Conservation (phyloP, 495 filamentous ascomycete species). For the Pseudoneurospora amorphoporcata region DNA sequence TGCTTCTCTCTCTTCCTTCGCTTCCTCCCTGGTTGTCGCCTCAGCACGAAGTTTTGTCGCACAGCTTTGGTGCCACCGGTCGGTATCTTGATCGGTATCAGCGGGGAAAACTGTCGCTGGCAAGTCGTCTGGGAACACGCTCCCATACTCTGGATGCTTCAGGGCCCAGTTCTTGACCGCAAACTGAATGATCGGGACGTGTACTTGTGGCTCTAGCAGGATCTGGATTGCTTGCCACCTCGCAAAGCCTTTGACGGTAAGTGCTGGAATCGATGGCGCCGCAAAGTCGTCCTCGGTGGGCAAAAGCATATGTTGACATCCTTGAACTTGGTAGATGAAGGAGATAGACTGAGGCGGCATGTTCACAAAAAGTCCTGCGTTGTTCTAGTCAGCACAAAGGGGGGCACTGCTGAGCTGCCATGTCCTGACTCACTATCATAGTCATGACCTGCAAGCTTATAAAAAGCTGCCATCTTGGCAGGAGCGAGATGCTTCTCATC, state of each 20-base stretch:
- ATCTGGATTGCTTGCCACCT: slow-evolving; percentile 92
- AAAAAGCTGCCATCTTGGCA: slow-evolving; percentile 76
- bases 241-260: slow-evolving; percentile 76
- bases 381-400: background rate
- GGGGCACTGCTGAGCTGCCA: background rate
- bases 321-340: slow-evolving; percentile 84
- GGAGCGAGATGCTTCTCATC: slow-evolving; percentile 61
- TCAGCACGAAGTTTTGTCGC: slow-evolving; percentile 41
- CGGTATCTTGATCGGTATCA: slow-evolving; percentile 64
- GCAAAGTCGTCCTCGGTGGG: slow-evolving; percentile 61
- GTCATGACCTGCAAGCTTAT: slow-evolving; percentile 78
- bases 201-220: slow-evolving; percentile 77
- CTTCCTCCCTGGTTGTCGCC: slow-evolving; percentile 26
- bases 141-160: slow-evolving; percentile 56
- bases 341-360: slow-evolving; percentile 67
- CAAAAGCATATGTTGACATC: slow-evolving; percentile 68
- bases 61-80: slow-evolving; percentile 73
- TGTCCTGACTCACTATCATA: slow-evolving; percentile 52
- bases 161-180: slow-evolving; percentile 71
- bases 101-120: slow-evolving; percentile 68
- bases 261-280: slow-evolving; percentile 66
- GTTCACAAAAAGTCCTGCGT: slow-evolving; percentile 58
- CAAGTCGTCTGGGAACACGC: slow-evolving; percentile 64
- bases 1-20: slow-evolving; percentile 5
- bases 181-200: slow-evolving; percentile 72